phyloP scores from a whole-genome alignment of 2,329 filamentous ascomycete genomes.

The Epichloe typhina region DNA sequence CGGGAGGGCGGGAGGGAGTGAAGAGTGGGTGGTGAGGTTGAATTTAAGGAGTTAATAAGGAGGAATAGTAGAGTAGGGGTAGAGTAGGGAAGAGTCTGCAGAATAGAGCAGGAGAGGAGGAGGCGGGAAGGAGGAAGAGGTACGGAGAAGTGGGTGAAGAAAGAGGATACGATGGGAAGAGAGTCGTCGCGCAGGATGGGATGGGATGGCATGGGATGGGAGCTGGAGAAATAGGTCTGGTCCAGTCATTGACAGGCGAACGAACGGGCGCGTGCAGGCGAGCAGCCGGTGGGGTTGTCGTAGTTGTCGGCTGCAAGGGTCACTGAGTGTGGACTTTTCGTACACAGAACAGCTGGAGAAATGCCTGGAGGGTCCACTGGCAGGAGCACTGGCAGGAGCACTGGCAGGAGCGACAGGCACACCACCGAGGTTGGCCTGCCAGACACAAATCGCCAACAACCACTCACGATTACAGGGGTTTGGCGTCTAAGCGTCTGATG shows the following conservation, averaged over 20 bases:
- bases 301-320: neutral
- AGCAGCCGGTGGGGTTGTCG: neutral
- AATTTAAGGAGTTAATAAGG: too few species aligned
- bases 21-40: too few species aligned
- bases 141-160: neutral
- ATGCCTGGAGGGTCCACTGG: too few species aligned
- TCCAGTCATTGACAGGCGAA: neutral
- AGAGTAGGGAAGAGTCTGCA: slow-evolving; percentile 2
- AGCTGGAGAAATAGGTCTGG: slow-evolving; percentile 1
- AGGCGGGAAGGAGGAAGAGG: slow-evolving; percentile 3
- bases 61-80: neutral
- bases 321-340: too few species aligned
- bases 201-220: neutral
- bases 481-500: too few species aligned
- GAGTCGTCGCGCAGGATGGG: slow-evolving; percentile 1
- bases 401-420: too few species aligned
- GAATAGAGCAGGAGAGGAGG: neutral
- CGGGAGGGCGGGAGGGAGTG: neutral
- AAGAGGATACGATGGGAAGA: slow-evolving; percentile 4
- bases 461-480: too few species aligned
- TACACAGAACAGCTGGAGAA: too few species aligned
- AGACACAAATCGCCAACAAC: too few species aligned
- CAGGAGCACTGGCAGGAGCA: too few species aligned
- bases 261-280: neutral
- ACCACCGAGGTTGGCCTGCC: too few species aligned